Percentiles rank a stretch among this genome's conserved stretches.
These are phyloP conservation scores for Herpetospermum pedunculosum DNA, from an alignment of 306 rosid genomes.

Conservation along the genomic window DNA sequence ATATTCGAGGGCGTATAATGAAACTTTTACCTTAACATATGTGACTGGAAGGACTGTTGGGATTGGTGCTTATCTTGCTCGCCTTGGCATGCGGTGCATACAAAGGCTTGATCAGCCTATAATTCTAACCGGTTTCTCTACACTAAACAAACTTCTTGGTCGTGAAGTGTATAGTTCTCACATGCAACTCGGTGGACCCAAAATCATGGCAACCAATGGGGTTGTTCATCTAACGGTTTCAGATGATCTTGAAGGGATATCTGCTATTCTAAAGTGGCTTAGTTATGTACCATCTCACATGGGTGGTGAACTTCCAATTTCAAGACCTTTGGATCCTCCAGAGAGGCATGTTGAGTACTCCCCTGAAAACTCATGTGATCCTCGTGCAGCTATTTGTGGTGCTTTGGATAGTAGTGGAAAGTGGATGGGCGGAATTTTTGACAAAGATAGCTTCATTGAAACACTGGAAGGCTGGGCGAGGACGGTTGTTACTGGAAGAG, in stretches of 20 bases:
- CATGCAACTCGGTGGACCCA: constrained; percentile 99
- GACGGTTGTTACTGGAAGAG: constrained; percentile 95
- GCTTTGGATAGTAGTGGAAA: constrained; percentile 44
- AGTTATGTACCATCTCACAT: constrained; percentile 78
- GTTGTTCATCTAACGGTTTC: constrained; percentile 95
- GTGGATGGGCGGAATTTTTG: constrained; percentile 94
- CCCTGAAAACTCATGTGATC: constrained; percentile 91
- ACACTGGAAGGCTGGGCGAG: constrained; percentile 99
- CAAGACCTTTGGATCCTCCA: constrained; percentile 73
- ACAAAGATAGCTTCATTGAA: constrained; percentile 93
- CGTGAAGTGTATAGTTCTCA: constrained; percentile 99
- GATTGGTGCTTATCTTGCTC: constrained; percentile 97
- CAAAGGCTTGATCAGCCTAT: constrained; percentile 99
- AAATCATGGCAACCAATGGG: constrained; percentile 97
- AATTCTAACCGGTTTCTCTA: constrained; percentile 92
- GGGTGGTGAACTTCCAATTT: constrained; percentile 81
- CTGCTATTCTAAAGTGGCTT: constrained; percentile 92
- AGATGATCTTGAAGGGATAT: constrained; percentile 90
- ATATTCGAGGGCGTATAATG: constrained; percentile 84
- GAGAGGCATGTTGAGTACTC: constrained; percentile 72
- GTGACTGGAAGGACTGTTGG: constrained; percentile 98
- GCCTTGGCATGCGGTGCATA: constrained; percentile 98
- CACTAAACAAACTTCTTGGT: constrained; percentile 94
- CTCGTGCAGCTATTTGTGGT: constrained; percentile 88
- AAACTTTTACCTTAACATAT: constrained; percentile 88